phyloP scores from a whole-genome alignment of 2,329 filamentous ascomycete genomes.

The Aspergillus cejpii region DNA sequence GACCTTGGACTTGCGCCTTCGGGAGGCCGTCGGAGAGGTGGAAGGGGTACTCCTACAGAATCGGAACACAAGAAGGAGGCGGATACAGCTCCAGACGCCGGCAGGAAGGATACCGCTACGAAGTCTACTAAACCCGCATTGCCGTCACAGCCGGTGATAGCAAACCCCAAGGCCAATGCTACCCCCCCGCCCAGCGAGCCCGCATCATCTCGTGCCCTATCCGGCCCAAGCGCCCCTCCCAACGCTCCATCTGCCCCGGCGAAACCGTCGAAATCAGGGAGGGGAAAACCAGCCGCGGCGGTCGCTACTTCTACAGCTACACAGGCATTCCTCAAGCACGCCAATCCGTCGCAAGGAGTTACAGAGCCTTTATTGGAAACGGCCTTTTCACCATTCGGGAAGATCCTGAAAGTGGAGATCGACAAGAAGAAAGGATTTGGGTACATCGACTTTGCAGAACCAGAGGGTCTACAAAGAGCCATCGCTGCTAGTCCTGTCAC shows the following conservation, averaged over 20 bases:
- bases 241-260: constrained; percentile 14
- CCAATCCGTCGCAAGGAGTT: constrained; percentile 83
- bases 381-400: constrained; percentile 66
- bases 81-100: constrained; percentile 11
- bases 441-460: constrained; percentile 79
- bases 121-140: constrained; percentile 17
- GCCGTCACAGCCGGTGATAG: constrained; percentile 8
- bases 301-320: constrained; percentile 27
- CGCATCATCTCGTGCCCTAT: constrained; percentile 13
- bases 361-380: constrained; percentile 73
- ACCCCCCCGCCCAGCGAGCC: constrained; percentile 22
- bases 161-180: constrained; percentile 13
- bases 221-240: constrained; percentile 13
- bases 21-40: constrained; percentile 37
- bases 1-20: constrained; percentile 52
- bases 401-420: constrained; percentile 75
- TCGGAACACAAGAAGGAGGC: constrained; percentile 21
- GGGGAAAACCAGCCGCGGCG: constrained; percentile 23
- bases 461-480: constrained; percentile 66
- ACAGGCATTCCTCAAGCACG: constrained; percentile 68
- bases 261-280: constrained; percentile 24
- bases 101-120: constrained; percentile 21
- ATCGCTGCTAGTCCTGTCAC: constrained; percentile 73
- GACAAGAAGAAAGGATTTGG: constrained; percentile 93
- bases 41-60: constrained; percentile 26